Percentiles rank a stretch among this genome's conserved stretches.
These are phyloP conservation scores for Circinella umbellata DNA, from an alignment of 371 early-diverging fungal species.

Conservation along the genomic window DNA sequence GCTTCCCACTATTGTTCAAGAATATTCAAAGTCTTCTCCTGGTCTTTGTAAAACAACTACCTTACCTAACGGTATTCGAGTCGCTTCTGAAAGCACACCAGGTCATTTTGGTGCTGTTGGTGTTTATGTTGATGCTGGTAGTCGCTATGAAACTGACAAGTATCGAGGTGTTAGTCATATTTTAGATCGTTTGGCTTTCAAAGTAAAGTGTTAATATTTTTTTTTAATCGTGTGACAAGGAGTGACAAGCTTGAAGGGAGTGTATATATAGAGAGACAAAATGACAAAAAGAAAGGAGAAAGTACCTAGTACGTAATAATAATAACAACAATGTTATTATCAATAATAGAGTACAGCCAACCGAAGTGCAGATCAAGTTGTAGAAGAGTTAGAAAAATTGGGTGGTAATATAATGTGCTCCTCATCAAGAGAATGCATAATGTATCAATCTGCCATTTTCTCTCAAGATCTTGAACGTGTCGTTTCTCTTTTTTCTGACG, in stretches of 20 bases:
- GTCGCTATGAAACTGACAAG: constrained; percentile 79
- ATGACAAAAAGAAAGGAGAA: neutral
- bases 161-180: constrained; percentile 83
- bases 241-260: too few relatives aligned
- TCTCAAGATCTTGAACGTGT: constrained; percentile 79
- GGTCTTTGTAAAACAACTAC: constrained; percentile 66
- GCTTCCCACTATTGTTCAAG: constrained; percentile 45
- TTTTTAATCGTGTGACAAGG: too few relatives aligned
- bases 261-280: neutral
- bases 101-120: constrained; percentile 92
- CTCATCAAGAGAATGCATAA: constrained; percentile 90
- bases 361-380: constrained; percentile 70
- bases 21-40: constrained; percentile 50
- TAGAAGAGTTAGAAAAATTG: constrained; percentile 78
- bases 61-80: constrained; percentile 86
- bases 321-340: neutral
- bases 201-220: constrained; percentile 50
- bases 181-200: constrained; percentile 92
- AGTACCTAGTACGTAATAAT: neutral
- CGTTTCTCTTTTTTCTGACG: constrained; percentile 79
- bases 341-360: constrained; percentile 60
- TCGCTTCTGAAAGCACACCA: constrained; percentile 80
- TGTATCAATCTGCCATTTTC: constrained; percentile 94
- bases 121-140: constrained; percentile 90
- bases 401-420: constrained; percentile 93